These are phyloP conservation scores for Phytophthora europaea DNA, from an alignment of 352 stramenopile species.

Conservation along the genomic window DNA sequence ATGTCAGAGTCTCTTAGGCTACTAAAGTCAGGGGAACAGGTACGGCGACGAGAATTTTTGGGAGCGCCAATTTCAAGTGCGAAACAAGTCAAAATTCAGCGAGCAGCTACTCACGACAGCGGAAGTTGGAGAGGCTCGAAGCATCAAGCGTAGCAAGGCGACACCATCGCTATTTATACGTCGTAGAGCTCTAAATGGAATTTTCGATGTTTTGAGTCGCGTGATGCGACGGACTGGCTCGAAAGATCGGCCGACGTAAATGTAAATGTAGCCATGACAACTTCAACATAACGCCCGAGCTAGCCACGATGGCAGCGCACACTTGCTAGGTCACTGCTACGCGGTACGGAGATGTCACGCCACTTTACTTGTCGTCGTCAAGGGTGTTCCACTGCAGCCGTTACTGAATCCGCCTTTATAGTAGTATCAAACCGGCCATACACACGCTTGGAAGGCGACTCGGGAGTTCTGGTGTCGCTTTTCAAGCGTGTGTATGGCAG, in stretches of 20 bases:
- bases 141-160: background rate
- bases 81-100: constrained; percentile 11
- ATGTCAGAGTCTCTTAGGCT: background rate
- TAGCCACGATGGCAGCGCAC: background rate
- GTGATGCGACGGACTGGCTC: background rate
- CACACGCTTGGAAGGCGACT: too few species aligned
- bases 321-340: too few species aligned
- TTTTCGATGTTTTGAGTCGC: background rate
- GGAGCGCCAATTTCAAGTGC: background rate
- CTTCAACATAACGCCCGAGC: constrained; percentile 9
- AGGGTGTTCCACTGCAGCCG: too few species aligned
- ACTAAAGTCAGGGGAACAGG: background rate
- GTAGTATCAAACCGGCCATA: too few species aligned
- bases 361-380: too few species aligned
- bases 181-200: background rate
- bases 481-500: too few species aligned
- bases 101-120: background rate
- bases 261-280: constrained; percentile 20
- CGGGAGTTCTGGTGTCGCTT: too few species aligned
- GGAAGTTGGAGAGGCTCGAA: background rate
- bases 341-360: too few species aligned
- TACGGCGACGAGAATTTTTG: background rate
- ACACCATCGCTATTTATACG: constrained; percentile 1
- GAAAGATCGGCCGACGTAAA: background rate
- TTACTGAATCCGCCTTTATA: too few species aligned